Evolutionary conservation across 805 yeast genomes (phyloP), one percentile per base, ranked within the genome.

Genomic region (Metschnikowia corniflorae): DNA sequence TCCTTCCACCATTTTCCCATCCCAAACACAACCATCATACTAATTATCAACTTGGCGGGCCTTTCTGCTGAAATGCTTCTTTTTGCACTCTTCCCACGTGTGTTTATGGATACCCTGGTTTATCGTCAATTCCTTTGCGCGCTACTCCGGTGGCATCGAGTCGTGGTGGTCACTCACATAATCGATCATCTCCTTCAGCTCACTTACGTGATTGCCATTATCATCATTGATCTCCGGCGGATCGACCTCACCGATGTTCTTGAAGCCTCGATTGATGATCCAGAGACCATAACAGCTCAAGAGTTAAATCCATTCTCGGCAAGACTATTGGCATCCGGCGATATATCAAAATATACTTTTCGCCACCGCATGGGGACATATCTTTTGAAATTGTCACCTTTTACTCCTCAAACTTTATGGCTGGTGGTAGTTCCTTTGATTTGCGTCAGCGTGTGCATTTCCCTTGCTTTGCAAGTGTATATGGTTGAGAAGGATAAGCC

Each of bases 151-250:
- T 30, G 28, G 14, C 22, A 22, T 26, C 29, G 13, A 13, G 25
- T 31, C 4, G 30, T 39, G 5, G 21, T 70, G 1, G 34, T 72
- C 19, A 71, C 80, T 0, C 47, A 83, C n/a, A 19, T 75, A 1
- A 57, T 80, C 26, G 86, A 82, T 44, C 82, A 77, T 51, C 39
- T 72, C 5, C 60, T 86, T 25, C 86, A 80, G 46, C 52, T 78
- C 32, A 75, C 89, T 1, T 85, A 69, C 55, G 74, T 84, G 40
- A 63, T 79, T 1, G 78, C 87, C 0, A 76, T 84, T 1, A 60
- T 85, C 20, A 70, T 82, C 13, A 73, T 86, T 25, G 95, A 86
- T 59, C 60, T 80, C 20, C 71, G 80, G 31, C 68, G 86, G 36
- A 55, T 73, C 18, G 89, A 82, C 46, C 65, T 81, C 13, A 73